Base-by-base conservation (phyloP, 2,329 filamentous ascomycete genomes). In the Chlorencoelia australis region DNA sequence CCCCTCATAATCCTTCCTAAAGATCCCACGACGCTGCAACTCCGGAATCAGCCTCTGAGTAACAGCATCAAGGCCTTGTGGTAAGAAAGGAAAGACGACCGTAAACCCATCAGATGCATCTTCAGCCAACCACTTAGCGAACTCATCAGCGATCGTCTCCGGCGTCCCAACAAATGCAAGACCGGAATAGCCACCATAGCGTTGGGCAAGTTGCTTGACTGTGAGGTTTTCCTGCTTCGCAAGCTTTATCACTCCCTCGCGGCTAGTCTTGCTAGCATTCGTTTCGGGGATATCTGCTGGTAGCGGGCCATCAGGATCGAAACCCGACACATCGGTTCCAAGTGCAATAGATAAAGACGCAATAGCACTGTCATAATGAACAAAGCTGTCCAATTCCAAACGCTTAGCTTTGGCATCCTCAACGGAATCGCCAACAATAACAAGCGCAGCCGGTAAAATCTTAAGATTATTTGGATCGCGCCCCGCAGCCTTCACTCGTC, bases 311-410 rank as follows among this genome's bases (percentile, higher is more conserved):
- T 73, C 67, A 0, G 66, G 68, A 32, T 71, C 67, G 19, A 68
- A 64, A 0, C 41, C 53, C 2, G 65, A 65, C 1, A 58, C 66
- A 53, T 73, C 68, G 0, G 56, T 55, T 1, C 68, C 68, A 1
- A 72, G 57, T 0, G 55, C 44, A 21, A 71, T 58, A 0, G 67
- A 71, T 25, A 73, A 49, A 2, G 67, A 71, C 0, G 67, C 66
- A 43, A 74, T 69, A 3, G 64, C 63, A 45, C 64, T 71, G 30
- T 72, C 68, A 30, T 71, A 71, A 47, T 71, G 66, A 2, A 72
- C 68, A 4, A 70, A 48, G 39, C 65, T 67, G 40, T 72, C 68
- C 3, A 73, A 50, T 37, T 63, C 54, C 3, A 70, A 55, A 3
- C 68, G 56, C 50, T 71, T 72, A 16, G 52, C 56, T 41, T 60